phyloP scores from a whole-genome alignment of 192 early-diverging fungal species.

The Pecoramyces ruminantium region DNA sequence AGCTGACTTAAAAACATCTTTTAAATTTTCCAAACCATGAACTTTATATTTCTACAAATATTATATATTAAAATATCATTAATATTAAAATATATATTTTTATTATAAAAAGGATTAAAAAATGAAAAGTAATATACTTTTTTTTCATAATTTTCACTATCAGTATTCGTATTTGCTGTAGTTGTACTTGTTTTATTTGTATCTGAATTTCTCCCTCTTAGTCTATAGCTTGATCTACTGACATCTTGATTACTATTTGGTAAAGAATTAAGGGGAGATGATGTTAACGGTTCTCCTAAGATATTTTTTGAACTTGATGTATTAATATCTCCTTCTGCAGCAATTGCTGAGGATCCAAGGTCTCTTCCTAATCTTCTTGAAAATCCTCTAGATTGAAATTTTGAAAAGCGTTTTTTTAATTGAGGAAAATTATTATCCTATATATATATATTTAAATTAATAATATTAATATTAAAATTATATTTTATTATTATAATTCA shows the following conservation, averaged over 20 bases:
- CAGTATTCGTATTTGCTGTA: too few species aligned
- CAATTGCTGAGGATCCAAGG: neutral
- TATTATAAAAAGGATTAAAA: too few species aligned
- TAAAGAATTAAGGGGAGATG: neutral
- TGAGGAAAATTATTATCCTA: neutral
- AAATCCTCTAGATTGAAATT: neutral
- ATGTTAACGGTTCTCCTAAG: neutral
- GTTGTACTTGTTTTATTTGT: too few species aligned
- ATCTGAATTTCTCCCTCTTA: neutral
- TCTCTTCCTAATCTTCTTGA: neutral
- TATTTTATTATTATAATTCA: too few species aligned
- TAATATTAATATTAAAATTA: too few species aligned
- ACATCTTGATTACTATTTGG: neutral
- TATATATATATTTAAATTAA: too few species aligned
- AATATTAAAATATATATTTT: too few species aligned
- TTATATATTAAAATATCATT: too few species aligned
- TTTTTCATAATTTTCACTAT: too few species aligned
- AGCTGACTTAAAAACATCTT: neutral
- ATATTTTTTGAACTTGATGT: neutral
- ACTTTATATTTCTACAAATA: neutral
- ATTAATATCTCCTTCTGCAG: too few species aligned
- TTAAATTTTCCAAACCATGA: neutral
- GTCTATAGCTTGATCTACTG: neutral
- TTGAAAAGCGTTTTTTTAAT: neutral
- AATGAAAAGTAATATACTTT: too few species aligned